These are phyloP conservation scores for Crithidia expoeki DNA, from an alignment of 208 protist species.

Conservation along the genomic window DNA sequence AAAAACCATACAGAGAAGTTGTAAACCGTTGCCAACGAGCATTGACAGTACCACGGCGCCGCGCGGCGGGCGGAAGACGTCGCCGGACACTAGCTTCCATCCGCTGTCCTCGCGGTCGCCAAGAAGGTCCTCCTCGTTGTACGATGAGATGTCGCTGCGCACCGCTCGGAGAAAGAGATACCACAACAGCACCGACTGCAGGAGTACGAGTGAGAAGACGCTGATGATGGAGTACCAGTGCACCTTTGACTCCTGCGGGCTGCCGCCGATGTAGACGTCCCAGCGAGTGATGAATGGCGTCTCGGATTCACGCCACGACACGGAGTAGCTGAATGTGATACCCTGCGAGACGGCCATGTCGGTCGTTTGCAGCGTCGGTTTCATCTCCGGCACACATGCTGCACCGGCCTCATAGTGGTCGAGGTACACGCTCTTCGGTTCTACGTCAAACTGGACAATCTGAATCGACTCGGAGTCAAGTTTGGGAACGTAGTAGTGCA, in stretches of 20 bases:
- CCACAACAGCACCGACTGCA: constrained; percentile 94
- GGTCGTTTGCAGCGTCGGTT: neutral
- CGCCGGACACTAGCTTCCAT: constrained; percentile 95
- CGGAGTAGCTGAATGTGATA: constrained; percentile 68
- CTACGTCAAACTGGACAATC: constrained; percentile 56
- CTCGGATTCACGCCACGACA: constrained; percentile 53
- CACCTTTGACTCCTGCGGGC: constrained; percentile 63
- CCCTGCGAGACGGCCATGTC: neutral
- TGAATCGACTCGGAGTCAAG: constrained; percentile 8
- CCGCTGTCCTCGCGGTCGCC: constrained; percentile 85
- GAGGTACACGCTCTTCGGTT: constrained; percentile 39
- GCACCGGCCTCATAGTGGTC: constrained; percentile 4
- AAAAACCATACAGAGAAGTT: constrained; percentile 83
- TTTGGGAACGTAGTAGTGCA: constrained; percentile 45
- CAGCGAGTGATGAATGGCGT: constrained; percentile 94
- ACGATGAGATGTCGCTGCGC: constrained; percentile 88
- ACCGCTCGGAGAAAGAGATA: constrained; percentile 95
- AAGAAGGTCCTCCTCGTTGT: constrained; percentile 79
- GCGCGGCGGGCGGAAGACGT: constrained; percentile 93
- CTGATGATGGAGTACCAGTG: constrained; percentile 97
- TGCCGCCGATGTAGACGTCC: constrained; percentile 89
- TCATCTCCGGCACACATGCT: neutral
- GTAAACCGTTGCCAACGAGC: constrained; percentile 85
- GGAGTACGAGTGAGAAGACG: constrained; percentile 94
- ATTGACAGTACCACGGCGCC: constrained; percentile 83